Evolutionary conservation across 768 basidiomycete species (phyloP), one percentile per base, ranked within the genome.

Genomic region (Lyophyllum semitale): DNA sequence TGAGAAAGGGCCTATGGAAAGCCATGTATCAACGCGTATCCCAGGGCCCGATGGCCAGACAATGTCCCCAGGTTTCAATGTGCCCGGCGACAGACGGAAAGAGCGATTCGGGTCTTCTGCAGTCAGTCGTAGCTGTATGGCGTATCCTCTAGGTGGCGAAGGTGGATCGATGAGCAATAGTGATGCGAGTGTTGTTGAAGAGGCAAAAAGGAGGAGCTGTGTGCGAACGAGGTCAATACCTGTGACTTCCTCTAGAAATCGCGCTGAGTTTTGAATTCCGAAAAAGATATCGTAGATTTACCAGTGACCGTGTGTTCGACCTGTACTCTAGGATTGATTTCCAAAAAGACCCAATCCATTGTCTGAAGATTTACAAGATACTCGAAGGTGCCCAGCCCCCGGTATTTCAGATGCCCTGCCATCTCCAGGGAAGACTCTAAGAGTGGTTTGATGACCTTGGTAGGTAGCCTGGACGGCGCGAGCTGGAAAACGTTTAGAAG

Each of bases 261-360:
- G 25, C 23, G 37, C 8, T 20, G 17, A 43, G 27, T 15, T 59
- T 23, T 37, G 46, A 47, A 22, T 17, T 47, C 37, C 20, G 20
- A 18, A 38, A 17, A 17, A 56, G 15, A 15, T 48, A 42, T 26
- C n/a, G 50, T 54, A 38, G 26, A 63, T 74, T 35, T 63, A 86
- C 89, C 90, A 53, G 93, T 93, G 62, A 95, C 85, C 43, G 93
- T 95, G 73, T 95, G 93, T 68, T 95, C 93, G 68, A 95, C 93
- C 69, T 95, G 93, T 51, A 95, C 90, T 71, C 93, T 88, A 22
- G 60, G 60, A 38, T 61, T 61, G 26, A 61, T 61, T 37, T 61
- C 60, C 42, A 57, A 45, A 22, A 95, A 95, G 71, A 93, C 91
- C 75, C 92, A 90, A 58, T 89, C 75, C 57, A 83, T 81, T 63